Conservation (phyloP, 2,329 filamentous ascomycete genomes). For the Didymella glomerata region DNA sequence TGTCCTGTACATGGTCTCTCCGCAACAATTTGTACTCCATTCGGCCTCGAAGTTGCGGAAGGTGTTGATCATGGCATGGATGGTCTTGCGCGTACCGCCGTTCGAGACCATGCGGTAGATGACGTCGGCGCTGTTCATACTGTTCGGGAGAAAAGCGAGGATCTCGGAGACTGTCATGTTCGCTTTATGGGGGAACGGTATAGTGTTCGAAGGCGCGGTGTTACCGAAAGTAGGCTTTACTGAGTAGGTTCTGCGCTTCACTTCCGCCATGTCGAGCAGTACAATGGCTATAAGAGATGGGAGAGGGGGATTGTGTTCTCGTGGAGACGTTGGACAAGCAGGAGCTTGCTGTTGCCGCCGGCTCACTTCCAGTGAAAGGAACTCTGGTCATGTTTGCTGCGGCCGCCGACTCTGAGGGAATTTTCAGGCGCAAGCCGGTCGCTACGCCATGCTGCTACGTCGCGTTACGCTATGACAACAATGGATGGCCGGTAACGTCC, state of each 20-base stretch:
- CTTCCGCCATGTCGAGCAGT: slow-evolving; percentile 2
- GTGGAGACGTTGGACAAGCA: not conserved
- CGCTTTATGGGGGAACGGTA: slow-evolving; percentile 26
- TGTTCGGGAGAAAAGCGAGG: slow-evolving; percentile 35
- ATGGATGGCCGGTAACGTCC: slow-evolving; percentile 14
- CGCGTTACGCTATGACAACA: slow-evolving; percentile 17
- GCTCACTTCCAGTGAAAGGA: not conserved
- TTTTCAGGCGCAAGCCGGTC: slow-evolving; percentile 10
- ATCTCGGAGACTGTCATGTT: slow-evolving; percentile 37
- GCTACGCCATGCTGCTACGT: slow-evolving; percentile 9
- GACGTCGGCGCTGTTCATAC: slow-evolving; percentile 31
- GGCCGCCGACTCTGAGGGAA: slow-evolving; percentile 1
- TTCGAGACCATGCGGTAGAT: slow-evolving; percentile 38
- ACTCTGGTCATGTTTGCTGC: not conserved
- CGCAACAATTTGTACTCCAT: slow-evolving; percentile 24
- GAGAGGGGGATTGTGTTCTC: not conserved
- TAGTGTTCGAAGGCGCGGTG: slow-evolving; percentile 17
- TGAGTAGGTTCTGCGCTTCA: slow-evolving; percentile 1
- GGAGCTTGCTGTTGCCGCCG: not conserved
- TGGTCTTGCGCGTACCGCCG: slow-evolving; percentile 14
- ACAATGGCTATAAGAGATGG: not conserved
- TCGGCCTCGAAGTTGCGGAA: slow-evolving; percentile 23
- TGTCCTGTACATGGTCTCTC: slow-evolving; percentile 26
- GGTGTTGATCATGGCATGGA: slow-evolving; percentile 31
- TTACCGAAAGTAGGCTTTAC: slow-evolving; percentile 15